phyloP scores from a whole-genome alignment of 345 rosid genomes.

The Camelina neglecta region DNA sequence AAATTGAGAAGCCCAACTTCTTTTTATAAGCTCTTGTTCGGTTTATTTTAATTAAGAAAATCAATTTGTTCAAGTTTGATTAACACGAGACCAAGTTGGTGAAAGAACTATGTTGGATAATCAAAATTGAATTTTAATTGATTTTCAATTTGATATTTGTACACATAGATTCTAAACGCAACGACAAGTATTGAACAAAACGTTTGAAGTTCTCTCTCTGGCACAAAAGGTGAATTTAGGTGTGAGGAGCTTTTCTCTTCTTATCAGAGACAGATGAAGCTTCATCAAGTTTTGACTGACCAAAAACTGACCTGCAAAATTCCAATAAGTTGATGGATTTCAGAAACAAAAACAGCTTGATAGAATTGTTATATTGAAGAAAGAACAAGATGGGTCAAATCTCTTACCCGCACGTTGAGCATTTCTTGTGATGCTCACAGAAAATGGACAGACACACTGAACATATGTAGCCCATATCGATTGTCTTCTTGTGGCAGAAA shows the following conservation, averaged over 20 bases:
- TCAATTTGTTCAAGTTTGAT: no score
- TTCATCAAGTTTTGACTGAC: conserved; percentile 69
- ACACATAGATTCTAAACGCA: background rate
- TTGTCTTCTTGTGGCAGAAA: conserved; percentile 93
- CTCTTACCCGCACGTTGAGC: conserved; percentile 90
- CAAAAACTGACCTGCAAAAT: conserved; percentile 74
- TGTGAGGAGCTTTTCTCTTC: conserved; percentile 77
- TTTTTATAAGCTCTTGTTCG: background rate
- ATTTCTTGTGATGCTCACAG: conserved; percentile 92
- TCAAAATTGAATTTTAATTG: background rate
- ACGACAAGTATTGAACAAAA: conserved; percentile 5
- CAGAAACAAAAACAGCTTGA: conserved; percentile 13
- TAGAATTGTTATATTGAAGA: conserved; percentile 5
- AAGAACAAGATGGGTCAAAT: conserved; percentile 16
- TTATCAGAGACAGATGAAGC: conserved; percentile 53
- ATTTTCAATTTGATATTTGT: conserved; percentile 13
- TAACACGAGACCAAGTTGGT: no score
- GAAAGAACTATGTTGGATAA: no score
- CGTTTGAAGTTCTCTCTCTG: background rate
- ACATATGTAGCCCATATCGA: conserved; percentile 94
- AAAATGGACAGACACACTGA: conserved; percentile 95
- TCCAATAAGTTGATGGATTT: conserved; percentile 1
- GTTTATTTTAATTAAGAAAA: background rate
- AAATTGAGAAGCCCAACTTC: background rate
- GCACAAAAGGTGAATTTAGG: conserved; percentile 38